A percentile compares a stretch with the other conserved stretches of the same genome.
These are phyloP conservation scores for Thielaviopsis euricoi DNA, from an alignment of 2,329 filamentous ascomycete species.

Conservation along the genomic window DNA sequence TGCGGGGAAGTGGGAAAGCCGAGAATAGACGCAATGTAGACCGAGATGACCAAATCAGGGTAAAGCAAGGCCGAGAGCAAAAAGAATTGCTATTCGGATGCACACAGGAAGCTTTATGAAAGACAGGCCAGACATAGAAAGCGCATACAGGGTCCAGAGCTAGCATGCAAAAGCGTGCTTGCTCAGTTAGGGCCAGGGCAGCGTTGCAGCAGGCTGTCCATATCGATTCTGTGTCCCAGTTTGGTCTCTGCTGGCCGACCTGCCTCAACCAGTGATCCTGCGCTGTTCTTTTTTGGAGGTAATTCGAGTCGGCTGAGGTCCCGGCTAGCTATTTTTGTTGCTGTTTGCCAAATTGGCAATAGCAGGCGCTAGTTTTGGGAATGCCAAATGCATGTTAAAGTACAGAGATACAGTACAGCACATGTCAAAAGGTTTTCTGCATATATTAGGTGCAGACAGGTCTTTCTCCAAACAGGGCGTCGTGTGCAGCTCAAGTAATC, in stretches of 20 bases:
- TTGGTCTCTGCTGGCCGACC: background rate
- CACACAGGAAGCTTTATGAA: too few relatives aligned
- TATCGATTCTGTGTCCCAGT: background rate
- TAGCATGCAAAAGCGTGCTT: background rate
- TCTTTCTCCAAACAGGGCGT: background rate
- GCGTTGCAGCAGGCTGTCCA: background rate
- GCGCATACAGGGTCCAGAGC: too few relatives aligned
- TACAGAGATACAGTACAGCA: background rate
- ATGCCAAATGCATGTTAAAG: background rate
- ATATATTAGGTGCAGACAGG: too few relatives aligned
- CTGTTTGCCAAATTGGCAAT: background rate
- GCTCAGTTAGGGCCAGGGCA: too few relatives aligned
- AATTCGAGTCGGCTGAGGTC: background rate
- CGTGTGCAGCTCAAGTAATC: background rate
- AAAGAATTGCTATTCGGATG: background rate
- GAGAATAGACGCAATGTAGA: conserved; percentile 8
- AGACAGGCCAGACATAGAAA: too few relatives aligned
- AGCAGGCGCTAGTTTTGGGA: background rate
- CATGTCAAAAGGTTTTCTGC: background rate
- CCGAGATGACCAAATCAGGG: too few relatives aligned
- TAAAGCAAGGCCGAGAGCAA: background rate
- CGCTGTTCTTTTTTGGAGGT: too few relatives aligned
- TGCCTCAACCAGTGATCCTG: background rate
- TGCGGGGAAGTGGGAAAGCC: conserved; percentile 15
- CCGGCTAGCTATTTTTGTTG: background rate